phyloP scores from a whole-genome alignment of 2,329 filamentous ascomycete species.

The Elsinoe necatrix region DNA sequence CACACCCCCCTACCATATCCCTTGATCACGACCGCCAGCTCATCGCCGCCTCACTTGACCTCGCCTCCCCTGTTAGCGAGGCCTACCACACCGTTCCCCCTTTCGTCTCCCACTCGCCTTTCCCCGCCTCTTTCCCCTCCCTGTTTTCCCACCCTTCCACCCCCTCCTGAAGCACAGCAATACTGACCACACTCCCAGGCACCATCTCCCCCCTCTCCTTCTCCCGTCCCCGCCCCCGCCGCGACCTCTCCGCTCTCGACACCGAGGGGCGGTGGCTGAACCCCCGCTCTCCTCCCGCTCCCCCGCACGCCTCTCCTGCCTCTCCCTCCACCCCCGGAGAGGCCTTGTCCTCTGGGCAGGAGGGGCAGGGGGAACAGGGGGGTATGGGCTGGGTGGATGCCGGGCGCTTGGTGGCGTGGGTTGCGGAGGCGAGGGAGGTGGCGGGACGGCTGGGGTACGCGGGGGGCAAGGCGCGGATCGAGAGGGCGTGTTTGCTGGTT shows the following conservation, averaged over 20 bases:
- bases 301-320: background rate
- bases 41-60: too few species aligned
- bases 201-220: conserved; percentile 23
- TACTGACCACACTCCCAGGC: conserved; percentile 1
- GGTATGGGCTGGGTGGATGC: background rate
- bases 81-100: too few species aligned
- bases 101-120: too few species aligned
- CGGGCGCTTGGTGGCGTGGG: background rate
- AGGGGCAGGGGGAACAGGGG: background rate
- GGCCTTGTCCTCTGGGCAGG: background rate
- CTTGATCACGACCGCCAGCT: too few species aligned
- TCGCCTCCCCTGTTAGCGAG: too few species aligned
- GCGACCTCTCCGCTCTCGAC: background rate
- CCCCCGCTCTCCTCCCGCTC: background rate
- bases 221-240: conserved; percentile 19
- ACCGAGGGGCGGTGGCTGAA: background rate
- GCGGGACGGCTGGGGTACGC: background rate
- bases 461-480: background rate
- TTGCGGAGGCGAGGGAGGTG: background rate
- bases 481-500: conserved; percentile 4
- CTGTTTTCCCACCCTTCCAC: background rate
- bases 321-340: background rate
- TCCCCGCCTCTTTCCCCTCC: background rate
- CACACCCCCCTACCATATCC: too few species aligned
- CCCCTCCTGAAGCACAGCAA: background rate